Percentiles rank a stretch among this genome's conserved stretches.
Conservation (phyloP, 139 green algal species). For the Chlamydomonas applanata region DNA sequence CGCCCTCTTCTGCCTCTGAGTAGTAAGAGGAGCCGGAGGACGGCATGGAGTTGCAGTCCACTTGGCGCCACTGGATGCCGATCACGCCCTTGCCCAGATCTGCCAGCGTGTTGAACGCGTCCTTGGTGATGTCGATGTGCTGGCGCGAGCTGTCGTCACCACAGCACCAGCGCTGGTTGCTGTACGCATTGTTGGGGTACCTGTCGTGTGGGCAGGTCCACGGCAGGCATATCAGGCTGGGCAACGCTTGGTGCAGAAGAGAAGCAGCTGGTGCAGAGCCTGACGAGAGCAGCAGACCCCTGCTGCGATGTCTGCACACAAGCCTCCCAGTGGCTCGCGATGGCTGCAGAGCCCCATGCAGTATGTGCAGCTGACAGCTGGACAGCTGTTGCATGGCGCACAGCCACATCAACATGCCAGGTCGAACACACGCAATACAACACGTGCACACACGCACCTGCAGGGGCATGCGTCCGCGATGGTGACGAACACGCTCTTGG, state of each 20-base stretch:
- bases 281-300: no score
- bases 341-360: no score
- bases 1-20: no score
- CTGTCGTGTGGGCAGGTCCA: background rate
- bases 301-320: no score
- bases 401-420: background rate
- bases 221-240: no score
- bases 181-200: constrained; percentile 9
- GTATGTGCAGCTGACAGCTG: no score
- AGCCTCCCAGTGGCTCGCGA: no score
- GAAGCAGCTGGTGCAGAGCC: background rate
- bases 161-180: constrained; percentile 37
- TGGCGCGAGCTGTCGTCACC: constrained; percentile 9
- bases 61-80: constrained; percentile 13
- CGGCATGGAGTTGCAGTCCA: constrained; percentile 13
- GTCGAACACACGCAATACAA: background rate
- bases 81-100: constrained; percentile 23
- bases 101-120: constrained; percentile 21
- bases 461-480: constrained; percentile 34
- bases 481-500: constrained; percentile 18
- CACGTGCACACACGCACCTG: background rate
- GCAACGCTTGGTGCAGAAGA: background rate
- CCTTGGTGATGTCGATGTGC: constrained; percentile 28
- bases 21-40: no score
- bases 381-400: background rate